phyloP scores from a whole-genome alignment of 2,329 filamentous ascomycete genomes.

The Leptographium galeiforme region DNA sequence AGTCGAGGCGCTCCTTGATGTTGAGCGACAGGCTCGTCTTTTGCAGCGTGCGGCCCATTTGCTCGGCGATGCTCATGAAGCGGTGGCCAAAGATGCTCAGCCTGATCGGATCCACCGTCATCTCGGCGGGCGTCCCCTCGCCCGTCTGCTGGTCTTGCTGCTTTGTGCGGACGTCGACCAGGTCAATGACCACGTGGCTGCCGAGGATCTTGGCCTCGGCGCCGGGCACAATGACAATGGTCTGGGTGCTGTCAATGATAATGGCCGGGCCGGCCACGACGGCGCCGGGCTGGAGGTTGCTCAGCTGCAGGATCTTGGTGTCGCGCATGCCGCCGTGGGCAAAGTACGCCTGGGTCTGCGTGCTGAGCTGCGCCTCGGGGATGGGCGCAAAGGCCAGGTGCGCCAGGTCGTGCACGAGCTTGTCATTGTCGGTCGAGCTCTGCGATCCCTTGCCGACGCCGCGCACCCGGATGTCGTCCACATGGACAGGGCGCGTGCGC shows the following conservation, averaged over 20 bases:
- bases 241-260: slow-evolving; percentile 77
- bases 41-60: slow-evolving; percentile 68
- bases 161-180: slow-evolving; percentile 30
- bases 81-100: slow-evolving; percentile 68
- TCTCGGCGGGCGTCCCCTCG: slow-evolving; percentile 17
- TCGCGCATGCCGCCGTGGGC: slow-evolving; percentile 57
- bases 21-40: slow-evolving; percentile 73
- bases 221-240: slow-evolving; percentile 73
- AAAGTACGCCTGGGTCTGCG: slow-evolving; percentile 64
- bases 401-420: too few species aligned
- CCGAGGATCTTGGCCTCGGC: slow-evolving; percentile 64
- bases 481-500: slow-evolving; percentile 50
- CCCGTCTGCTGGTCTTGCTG: slow-evolving; percentile 23
- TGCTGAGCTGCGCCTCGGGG: neutral
- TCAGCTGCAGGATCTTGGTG: slow-evolving; percentile 71
- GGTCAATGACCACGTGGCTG: slow-evolving; percentile 80
- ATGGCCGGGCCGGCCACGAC: slow-evolving; percentile 68
- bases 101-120: slow-evolving; percentile 59
- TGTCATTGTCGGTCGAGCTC: slow-evolving; percentile 58
- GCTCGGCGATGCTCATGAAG: slow-evolving; percentile 77
- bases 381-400: slow-evolving; percentile 17
- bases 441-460: slow-evolving; percentile 49
- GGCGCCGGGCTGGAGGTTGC: slow-evolving; percentile 57
- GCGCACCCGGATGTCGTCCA: slow-evolving; percentile 59
- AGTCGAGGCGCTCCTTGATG: slow-evolving; percentile 72